Conservation (phyloP, 257 asterid species). For the Leptodermis oblonga region DNA sequence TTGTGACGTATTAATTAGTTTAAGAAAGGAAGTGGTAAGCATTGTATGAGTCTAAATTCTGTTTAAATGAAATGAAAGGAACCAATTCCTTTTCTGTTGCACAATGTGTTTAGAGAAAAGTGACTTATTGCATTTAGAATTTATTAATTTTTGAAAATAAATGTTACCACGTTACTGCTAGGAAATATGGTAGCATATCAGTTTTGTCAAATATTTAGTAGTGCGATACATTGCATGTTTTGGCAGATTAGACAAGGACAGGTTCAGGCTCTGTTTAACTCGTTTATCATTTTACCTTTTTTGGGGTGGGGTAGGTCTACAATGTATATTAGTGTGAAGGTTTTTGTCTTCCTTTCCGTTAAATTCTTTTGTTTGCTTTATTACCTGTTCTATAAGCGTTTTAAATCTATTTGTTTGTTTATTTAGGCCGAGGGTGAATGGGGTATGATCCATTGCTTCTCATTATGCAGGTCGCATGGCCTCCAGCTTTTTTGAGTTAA, state of each 20-base stretch:
- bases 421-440: not conserved
- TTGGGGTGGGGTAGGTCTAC: not conserved
- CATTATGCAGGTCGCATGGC: constrained; percentile 48
- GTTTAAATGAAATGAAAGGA: not conserved
- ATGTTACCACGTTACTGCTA: not conserved
- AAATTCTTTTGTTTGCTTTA: not conserved
- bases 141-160: not conserved
- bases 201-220: not conserved
- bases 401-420: not conserved
- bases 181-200: not conserved
- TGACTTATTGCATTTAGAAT: not conserved
- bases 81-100: not conserved
- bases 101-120: not conserved
- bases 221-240: not conserved
- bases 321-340: not conserved
- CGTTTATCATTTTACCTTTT: not conserved
- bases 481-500: constrained; percentile 24
- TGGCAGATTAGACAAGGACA: not conserved
- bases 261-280: not conserved
- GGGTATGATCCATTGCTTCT: not conserved
- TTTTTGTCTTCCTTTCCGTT: not conserved
- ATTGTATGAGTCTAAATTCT: not conserved
- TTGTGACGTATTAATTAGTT: not conserved
- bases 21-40: not conserved
- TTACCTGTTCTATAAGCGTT: not conserved